phyloP scores from a whole-genome alignment of 1,284 basidiomycete genomes.

The Puccinia coronata region DNA sequence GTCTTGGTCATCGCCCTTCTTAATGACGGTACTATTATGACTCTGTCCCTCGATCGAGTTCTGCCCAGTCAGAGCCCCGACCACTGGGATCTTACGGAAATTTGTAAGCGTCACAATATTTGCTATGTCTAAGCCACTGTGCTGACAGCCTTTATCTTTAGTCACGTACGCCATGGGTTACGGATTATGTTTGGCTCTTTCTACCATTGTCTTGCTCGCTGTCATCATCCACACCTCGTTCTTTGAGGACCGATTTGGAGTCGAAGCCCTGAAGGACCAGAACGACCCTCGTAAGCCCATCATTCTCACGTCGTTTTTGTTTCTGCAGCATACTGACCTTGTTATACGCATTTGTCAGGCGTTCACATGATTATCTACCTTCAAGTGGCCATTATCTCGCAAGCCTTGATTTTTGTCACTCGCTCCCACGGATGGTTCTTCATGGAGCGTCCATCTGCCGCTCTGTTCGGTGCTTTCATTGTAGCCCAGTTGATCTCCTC shows the following conservation, averaged over 20 bases:
- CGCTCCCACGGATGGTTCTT: slow-evolving; percentile 97
- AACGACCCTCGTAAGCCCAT: slow-evolving; percentile 40
- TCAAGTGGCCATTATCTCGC: slow-evolving; percentile 95
- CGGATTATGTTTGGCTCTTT: slow-evolving; percentile 85
- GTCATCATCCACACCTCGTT: slow-evolving; percentile 84
- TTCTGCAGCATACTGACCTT: not conserved
- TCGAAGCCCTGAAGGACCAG: slow-evolving; percentile 58
- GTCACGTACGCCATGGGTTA: slow-evolving; percentile 89
- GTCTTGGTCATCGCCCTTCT: slow-evolving; percentile 93
- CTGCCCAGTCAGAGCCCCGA: slow-evolving; percentile 82
- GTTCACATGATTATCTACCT: slow-evolving; percentile 80
- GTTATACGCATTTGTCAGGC: slow-evolving; percentile 65
- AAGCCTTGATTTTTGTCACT: slow-evolving; percentile 94
- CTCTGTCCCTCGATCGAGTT: slow-evolving; percentile 93
- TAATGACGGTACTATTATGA: slow-evolving; percentile 96
- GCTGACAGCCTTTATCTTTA: not conserved
- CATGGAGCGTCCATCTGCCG: slow-evolving; percentile 91
- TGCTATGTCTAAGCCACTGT: not conserved
- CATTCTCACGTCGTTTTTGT: not conserved
- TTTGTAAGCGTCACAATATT: slow-evolving; percentile 64
- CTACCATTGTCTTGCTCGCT: slow-evolving; percentile 81
- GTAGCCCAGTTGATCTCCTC: slow-evolving; percentile 89
- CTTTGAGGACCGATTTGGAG: slow-evolving; percentile 85
- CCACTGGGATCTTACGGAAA: slow-evolving; percentile 93
- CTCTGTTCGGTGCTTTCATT: slow-evolving; percentile 85